Conservation (phyloP, 768 basidiomycete genomes). For the Termitomyces sp. region DNA sequence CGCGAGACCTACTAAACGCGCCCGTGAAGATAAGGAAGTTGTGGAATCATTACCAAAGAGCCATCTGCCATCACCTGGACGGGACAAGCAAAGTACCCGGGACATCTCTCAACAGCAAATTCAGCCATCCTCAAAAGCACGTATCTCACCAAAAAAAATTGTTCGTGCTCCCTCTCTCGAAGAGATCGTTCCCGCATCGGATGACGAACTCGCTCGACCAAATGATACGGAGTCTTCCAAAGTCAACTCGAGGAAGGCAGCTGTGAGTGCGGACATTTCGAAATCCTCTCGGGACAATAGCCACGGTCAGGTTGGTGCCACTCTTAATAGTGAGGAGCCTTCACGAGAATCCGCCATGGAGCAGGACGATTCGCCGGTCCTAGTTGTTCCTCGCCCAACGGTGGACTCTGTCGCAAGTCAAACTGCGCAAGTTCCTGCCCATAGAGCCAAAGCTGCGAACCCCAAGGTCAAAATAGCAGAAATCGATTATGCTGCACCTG, state of each 20-base stretch:
- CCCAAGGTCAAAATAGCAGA: constrained; percentile 55
- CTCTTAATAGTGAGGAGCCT: not conserved
- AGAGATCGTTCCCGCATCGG: constrained; percentile 29
- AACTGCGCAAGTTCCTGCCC: constrained; percentile 26
- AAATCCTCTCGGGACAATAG: not conserved
- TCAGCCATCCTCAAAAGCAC: constrained; percentile 13
- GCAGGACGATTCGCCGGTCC: not conserved
- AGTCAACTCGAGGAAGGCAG: not conserved
- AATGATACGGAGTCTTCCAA: not conserved
- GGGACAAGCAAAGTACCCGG: constrained; percentile 1
- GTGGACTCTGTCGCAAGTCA: not conserved
- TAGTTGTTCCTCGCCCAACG: not conserved
- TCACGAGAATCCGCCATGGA: not conserved
- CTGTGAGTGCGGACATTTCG: not conserved
- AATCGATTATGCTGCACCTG: constrained; percentile 24
- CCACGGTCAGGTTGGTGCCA: not conserved
- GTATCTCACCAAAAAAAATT: constrained; percentile 11
- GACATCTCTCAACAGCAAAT: constrained; percentile 4
- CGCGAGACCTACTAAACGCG: constrained; percentile 15
- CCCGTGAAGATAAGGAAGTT: constrained; percentile 9
- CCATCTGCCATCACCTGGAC: constrained; percentile 4
- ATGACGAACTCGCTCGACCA: constrained; percentile 28
- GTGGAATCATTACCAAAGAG: not conserved
- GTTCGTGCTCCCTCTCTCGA: constrained; percentile 21
- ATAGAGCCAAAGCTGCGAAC: constrained; percentile 47